Evolutionary conservation across 441 rosid species (phyloP).

Genomic region (Lepidium campestre): DNA sequence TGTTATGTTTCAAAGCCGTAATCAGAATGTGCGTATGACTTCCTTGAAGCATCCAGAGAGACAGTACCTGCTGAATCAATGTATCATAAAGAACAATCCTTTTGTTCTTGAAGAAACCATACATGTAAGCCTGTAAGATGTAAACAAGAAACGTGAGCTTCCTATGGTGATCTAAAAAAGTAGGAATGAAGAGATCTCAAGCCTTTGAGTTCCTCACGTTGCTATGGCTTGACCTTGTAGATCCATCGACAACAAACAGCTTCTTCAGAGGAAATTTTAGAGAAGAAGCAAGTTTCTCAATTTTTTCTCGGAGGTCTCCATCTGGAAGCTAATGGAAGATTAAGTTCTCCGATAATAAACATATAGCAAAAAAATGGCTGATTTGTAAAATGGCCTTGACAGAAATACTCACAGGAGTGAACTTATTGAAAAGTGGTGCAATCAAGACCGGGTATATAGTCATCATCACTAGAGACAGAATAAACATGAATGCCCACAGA

Average conservation of each 20-base stretch:
- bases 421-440: slow-evolving; percentile 95
- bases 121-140: slow-evolving; percentile 86
- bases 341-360: slow-evolving; percentile 11
- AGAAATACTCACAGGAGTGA: slow-evolving; percentile 75
- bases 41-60: background rate
- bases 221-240: slow-evolving; percentile 98
- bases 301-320: slow-evolving; percentile 73
- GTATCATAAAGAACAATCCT: slow-evolving; percentile 96
- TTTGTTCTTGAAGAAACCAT: slow-evolving; percentile 98
- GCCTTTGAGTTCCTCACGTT: slow-evolving; percentile 54
- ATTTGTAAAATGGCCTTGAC: background rate
- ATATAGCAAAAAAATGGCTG: background rate
- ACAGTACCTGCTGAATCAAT: slow-evolving; percentile 87
- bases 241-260: slow-evolving; percentile 95
- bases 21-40: background rate
- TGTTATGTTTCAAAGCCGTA: background rate
- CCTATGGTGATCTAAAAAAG: background rate
- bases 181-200: slow-evolving; percentile 3
- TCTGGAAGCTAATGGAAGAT: slow-evolving; percentile 62
- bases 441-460: slow-evolving; percentile 79
- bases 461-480: slow-evolving; percentile 94
- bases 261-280: slow-evolving; percentile 86
- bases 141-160: slow-evolving; percentile 9
- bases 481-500: slow-evolving; percentile 97
- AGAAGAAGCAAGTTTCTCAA: slow-evolving; percentile 87